Base-by-base conservation (phyloP, 2,329 filamentous ascomycete species). In the Penicillium concentricum region DNA sequence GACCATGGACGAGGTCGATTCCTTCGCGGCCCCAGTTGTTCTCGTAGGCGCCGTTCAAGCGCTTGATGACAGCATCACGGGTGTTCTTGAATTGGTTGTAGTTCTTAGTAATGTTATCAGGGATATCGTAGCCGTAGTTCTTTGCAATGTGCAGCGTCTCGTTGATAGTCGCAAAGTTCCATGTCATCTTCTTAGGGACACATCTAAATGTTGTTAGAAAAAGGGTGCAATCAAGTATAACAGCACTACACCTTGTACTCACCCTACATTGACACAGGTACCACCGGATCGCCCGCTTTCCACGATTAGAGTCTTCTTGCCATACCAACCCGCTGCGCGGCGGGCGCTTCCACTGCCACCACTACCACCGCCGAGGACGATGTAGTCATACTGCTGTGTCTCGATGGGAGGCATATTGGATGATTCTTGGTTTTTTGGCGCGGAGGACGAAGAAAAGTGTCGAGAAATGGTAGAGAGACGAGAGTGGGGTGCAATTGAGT, bases 211-310 rank as follows among this genome's bases (percentile, higher is more conserved):
- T 34, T n/a, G 39, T 51, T 30, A 44, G 30, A 54, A 51, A 44
- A 24, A 9, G 34, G 48, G 15, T 35, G 32, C 16, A 51, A 35
- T 46, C 34, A 39, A 44, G 30, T 34, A 51, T 16, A 22, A 35
- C 12, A 18, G n/a, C 18, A 37, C 18, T 22, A 18, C 16, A 30
- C 20, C 5, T 13, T 10, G 3, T 37, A n/a, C 76, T 63, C 71
- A 81, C 79, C 79, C 81, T 62, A 82, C 81, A 65, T 82, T 82
- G 54, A 83, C 80, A 68, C 80, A 82, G 42, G 75, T 79, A 50
- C 78, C 79, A 32, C 80, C 80, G 28, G 76, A 76, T 24, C 73
- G 70, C 24, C 78, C 76, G 60, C 78, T 78, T 63, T 82, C 79
- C 41, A 83, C 74, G 54, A 82, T 75, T 61, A 81, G 61, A 5